Base-by-base conservation (phyloP, 805 yeast species). In the Priceomyces haplophilus region DNA sequence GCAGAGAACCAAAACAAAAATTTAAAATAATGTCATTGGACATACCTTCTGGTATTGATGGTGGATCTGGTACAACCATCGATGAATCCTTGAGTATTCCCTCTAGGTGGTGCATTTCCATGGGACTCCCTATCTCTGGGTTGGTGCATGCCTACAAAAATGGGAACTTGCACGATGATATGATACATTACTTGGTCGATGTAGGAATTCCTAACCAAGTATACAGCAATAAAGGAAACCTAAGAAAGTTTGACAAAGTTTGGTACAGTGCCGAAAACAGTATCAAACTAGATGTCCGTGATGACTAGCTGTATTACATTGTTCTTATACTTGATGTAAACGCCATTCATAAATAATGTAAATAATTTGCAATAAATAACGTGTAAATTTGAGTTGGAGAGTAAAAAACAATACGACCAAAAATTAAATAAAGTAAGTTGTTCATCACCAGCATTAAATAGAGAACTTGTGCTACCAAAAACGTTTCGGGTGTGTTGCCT, bases 1-100 rank as follows among this genome's bases (percentile, higher is more conserved):
- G 83, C 44, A 85, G 86, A 51, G 59, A 58, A 24, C 67, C 71
- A 6, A 56, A 59, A 11, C 68, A 64, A 40, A 58, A 56, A 40
- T 61, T 73, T 4, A 72, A 75, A 30, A 65, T 76, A 7, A 54
- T 86, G 65, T 85, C 96, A 0, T 57, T 89, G 20, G 96, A 88
- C 55, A 76, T 86, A 20, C 90, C 96, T 3, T 77, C 89, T 1
- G 96, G 96, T 3, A 67, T 84, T 32, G 95, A 87, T 55, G 83
- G 89, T 6, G 87, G 93, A 3, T 79, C 95, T 0, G 97, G 96
- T 6, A 67, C 64, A 19, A 56, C 58, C 7, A 57, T 51, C 50
- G 66, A 57, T 37, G 51, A 55, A 6, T 49, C 59, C 20, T 50
- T 66, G 10, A 58, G 64, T 4, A 55, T 83, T 7, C 61, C 67